These are phyloP conservation scores for Helicocarpus griseus DNA, from an alignment of 2,329 filamentous ascomycete species.

Conservation along the genomic window DNA sequence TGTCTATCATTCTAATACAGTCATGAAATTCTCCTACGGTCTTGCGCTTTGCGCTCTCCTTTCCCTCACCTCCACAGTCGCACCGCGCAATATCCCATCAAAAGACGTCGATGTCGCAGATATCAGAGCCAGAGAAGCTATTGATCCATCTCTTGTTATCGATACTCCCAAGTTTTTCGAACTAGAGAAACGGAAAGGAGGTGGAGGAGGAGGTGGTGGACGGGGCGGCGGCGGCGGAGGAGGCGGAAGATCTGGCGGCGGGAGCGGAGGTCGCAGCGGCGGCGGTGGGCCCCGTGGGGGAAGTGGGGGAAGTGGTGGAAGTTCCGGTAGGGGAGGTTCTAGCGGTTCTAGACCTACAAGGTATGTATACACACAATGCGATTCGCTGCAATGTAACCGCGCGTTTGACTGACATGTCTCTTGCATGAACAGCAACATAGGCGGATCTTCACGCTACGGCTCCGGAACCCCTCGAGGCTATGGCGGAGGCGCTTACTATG, in stretches of 20 bases:
- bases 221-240: constrained; percentile 19
- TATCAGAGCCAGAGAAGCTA: background rate
- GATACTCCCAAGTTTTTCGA: constrained; percentile 14
- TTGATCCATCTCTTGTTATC: background rate
- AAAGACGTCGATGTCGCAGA: constrained; percentile 11
- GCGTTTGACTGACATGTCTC: background rate
- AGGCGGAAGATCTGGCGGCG: constrained; percentile 15
- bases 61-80: constrained; percentile 20
- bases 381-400: background rate
- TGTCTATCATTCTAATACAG: background rate
- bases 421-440: constrained; percentile 8
- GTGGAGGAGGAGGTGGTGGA: constrained; percentile 36
- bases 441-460: constrained; percentile 11
- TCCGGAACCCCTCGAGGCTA: constrained; percentile 30
- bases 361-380: background rate
- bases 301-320: constrained; percentile 12
- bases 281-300: constrained; percentile 12
- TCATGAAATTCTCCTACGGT: constrained; percentile 25
- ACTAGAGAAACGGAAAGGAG: constrained; percentile 42
- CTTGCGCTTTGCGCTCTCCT: constrained; percentile 18
- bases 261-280: constrained; percentile 13
- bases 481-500: constrained; percentile 45
- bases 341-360: background rate
- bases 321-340: constrained; percentile 8
- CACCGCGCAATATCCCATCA: constrained; percentile 18